Evolutionary conservation across 352 stramenopile genomes (phyloP), one percentile per base, ranked within the genome.

Genomic region (Phytophthora citrophthora): DNA sequence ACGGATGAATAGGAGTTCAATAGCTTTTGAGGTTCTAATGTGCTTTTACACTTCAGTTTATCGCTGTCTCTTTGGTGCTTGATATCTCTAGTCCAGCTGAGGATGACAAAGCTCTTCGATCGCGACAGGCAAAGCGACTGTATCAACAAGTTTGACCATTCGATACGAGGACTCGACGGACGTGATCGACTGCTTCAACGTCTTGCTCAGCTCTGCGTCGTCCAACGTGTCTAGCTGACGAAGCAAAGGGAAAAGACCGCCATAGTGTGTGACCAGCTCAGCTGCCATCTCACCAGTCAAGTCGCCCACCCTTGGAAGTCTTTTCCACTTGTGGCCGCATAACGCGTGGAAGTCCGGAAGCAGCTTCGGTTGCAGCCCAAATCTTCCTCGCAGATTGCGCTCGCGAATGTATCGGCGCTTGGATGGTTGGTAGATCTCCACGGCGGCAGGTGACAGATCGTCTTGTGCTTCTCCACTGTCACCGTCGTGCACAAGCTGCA

Each of bases 371-470:
- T 74, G 71, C 29, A 85, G 45, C 0, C 82, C 82, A 29, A 90
- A 90, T 11, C 86, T 81, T 39, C 77, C 81, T 43, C 69, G 76
- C 26, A 95, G 52, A 48, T 87, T 72, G 13, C 80, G 74, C 26
- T 91, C 84, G 5, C 77, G 79, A 20, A 93, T 57, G 61, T 91
- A 93, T 18, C 79, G 72, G 1, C 84, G 76, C 60, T 86, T 88
- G 47, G 76, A 89, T 49, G 85, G 85, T 56, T 89, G 83, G 60
- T 95, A 95, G 36, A 95, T 57, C 57, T 90, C 74, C 11, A 95
- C 83, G 23, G 36, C 43, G 18, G 52, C 61, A 38, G 59, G 4
- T 45, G 61, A 34, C 10, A 51, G 15, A 3, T 49, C 29, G 29
- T 34, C 29, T 12, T 34, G 8, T 3, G 29, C 9, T 34, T 34